These are phyloP conservation scores for Zygosaccharomyces bailii DNA, from an alignment of 805 yeast species.

Conservation along the genomic window DNA sequence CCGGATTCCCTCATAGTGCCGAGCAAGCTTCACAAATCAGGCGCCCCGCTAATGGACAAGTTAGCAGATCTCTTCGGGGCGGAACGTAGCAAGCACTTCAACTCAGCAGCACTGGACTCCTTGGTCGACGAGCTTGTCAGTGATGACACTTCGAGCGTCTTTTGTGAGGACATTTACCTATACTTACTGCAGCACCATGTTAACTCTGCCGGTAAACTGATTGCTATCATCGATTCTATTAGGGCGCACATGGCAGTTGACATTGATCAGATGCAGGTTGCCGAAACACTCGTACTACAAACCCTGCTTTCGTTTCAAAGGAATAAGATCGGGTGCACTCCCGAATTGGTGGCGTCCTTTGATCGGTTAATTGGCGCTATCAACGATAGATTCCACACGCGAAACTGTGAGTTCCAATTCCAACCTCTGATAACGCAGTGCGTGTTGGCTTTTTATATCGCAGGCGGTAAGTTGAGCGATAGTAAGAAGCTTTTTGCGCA, in stretches of 20 bases:
- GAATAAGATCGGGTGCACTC: conserved; percentile 7
- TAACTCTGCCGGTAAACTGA: conserved; percentile 14
- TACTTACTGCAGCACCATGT: conserved; percentile 26
- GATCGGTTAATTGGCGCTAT: conserved; percentile 12
- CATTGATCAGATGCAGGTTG: conserved; percentile 21
- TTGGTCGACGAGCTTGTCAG: conserved; percentile 12
- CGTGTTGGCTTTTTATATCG: conserved; percentile 18
- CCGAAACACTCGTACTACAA: conserved; percentile 21
- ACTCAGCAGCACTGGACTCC: conserved; percentile 12
- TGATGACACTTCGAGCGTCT: conserved; percentile 24
- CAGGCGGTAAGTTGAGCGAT: conserved; percentile 12
- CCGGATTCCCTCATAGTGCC: conserved; percentile 11
- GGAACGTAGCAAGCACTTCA: conserved; percentile 8
- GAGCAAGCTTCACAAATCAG: conserved; percentile 13
- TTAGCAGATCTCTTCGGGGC: conserved; percentile 14
- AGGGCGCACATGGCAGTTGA: conserved; percentile 17
- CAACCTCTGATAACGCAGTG: conserved; percentile 14
- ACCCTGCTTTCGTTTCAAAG: conserved; percentile 12
- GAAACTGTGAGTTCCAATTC: conserved; percentile 13
- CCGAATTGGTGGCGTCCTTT: conserved; percentile 8
- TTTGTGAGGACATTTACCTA: conserved; percentile 35
- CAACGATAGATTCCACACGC: conserved; percentile 16
- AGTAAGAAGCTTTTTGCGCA: conserved; percentile 18
- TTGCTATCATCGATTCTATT: conserved; percentile 20
- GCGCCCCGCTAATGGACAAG: conserved; percentile 12